These are phyloP conservation scores for Coemansia biformis DNA, from an alignment of 192 early-diverging fungal genomes.

Conservation along the genomic window DNA sequence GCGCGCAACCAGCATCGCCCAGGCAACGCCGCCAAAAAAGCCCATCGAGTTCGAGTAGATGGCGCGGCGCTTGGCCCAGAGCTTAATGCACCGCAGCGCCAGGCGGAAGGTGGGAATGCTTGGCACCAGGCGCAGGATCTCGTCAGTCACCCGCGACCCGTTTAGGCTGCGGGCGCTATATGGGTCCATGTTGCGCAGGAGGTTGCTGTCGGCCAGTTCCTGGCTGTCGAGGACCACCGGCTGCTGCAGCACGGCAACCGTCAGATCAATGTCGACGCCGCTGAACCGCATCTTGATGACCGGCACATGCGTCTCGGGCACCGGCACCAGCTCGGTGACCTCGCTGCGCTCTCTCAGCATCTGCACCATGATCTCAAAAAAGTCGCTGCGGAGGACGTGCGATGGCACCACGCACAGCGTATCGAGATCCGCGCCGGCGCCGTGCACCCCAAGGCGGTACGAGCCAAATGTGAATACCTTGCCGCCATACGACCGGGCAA, in stretches of 20 bases:
- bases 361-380: slow-evolving; percentile 84
- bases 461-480: slow-evolving; percentile 98
- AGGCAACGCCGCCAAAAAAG: slow-evolving; percentile 97
- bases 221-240: slow-evolving; percentile 78
- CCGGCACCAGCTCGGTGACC: slow-evolving; percentile 78
- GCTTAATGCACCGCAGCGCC: slow-evolving; percentile 88
- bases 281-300: slow-evolving; percentile 93
- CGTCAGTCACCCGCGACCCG: slow-evolving; percentile 94
- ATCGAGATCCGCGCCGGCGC: slow-evolving; percentile 95
- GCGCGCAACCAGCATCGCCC: slow-evolving; percentile 95
- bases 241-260: slow-evolving; percentile 75
- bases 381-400: slow-evolving; percentile 85
- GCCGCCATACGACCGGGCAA: slow-evolving; percentile 84
- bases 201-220: slow-evolving; percentile 76
- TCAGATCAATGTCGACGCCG: slow-evolving; percentile 88
- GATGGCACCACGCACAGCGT: slow-evolving; percentile 91
- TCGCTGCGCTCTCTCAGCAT: slow-evolving; percentile 77
- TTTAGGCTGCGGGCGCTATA: slow-evolving; percentile 84
- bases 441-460: slow-evolving; percentile 92
- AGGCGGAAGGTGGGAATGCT: slow-evolving; percentile 83
- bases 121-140: slow-evolving; percentile 90
- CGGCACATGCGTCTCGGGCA: slow-evolving; percentile 89
- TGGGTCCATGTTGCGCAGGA: slow-evolving; percentile 86
- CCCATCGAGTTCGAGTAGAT: slow-evolving; percentile 97
- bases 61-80: slow-evolving; percentile 91